A percentile compares a stretch with the other conserved stretches of the same genome.
Evolutionary conservation across 139 green algal species (phyloP).

Genomic region (Chlorella ohadii): DNA sequence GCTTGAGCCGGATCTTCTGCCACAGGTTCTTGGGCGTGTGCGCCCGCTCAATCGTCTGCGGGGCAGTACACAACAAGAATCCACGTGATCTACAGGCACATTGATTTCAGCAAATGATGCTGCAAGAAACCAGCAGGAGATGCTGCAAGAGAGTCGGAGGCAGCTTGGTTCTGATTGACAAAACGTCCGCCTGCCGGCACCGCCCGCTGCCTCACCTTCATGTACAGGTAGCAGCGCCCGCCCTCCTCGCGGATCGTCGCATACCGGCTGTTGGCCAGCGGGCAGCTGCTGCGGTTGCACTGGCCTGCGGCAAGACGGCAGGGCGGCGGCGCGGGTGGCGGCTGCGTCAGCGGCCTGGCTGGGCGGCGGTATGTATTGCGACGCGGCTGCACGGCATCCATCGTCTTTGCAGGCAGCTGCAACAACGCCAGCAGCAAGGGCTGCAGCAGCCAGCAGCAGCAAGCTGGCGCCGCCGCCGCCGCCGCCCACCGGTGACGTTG

Average conservation of each 20-base stretch:
- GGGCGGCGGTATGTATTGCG: background rate
- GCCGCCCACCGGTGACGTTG: constrained; percentile 90
- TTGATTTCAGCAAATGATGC: too few species aligned
- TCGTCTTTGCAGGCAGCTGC: too few species aligned
- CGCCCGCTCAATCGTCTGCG: constrained; percentile 92
- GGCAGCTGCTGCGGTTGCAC: constrained; percentile 94
- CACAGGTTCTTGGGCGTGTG: constrained; percentile 96
- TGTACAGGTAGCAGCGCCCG: constrained; percentile 92
- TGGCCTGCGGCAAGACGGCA: constrained; percentile 62
- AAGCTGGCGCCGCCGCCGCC: background rate
- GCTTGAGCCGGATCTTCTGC: constrained; percentile 92
- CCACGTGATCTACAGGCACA: too few species aligned
- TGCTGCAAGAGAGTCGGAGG: too few species aligned
- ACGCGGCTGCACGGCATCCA: too few species aligned
- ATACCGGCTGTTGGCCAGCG: constrained; percentile 96
- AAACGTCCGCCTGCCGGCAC: too few species aligned
- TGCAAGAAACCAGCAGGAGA: too few species aligned
- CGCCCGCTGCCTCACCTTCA: constrained; percentile 70
- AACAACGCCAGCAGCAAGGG: background rate
- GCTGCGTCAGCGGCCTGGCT: background rate
- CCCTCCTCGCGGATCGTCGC: constrained; percentile 89
- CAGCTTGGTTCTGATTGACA: too few species aligned
- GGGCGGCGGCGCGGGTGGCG: background rate
- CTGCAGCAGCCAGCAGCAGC: background rate
- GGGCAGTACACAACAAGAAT: too few species aligned